A percentile compares a stretch with the other conserved stretches of the same genome.
These are phyloP conservation scores for Leccinum solheimii DNA, from an alignment of 1,284 basidiomycete genomes.

Conservation along the genomic window DNA sequence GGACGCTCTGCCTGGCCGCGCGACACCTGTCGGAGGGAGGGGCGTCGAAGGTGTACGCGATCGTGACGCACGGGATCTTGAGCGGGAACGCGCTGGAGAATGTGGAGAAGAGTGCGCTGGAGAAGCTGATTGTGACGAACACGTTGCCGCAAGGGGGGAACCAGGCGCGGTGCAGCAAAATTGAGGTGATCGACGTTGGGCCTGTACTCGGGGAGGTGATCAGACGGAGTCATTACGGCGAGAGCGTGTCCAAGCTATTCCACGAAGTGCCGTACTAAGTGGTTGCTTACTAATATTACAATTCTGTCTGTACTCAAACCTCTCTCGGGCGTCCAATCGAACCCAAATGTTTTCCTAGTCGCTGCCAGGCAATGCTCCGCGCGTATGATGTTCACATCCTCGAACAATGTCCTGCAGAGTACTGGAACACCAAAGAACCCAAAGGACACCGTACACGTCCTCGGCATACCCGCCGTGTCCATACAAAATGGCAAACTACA, in stretches of 20 bases:
- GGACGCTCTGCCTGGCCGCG: slow-evolving; percentile 93
- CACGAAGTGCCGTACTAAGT: slow-evolving; percentile 79
- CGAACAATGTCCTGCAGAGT: slow-evolving; percentile 53
- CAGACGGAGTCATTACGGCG: slow-evolving; percentile 84
- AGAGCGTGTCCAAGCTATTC: slow-evolving; percentile 81
- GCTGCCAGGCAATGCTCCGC: slow-evolving; percentile 48
- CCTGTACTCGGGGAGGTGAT: slow-evolving; percentile 97
- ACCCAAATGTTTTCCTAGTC: slow-evolving; percentile 32
- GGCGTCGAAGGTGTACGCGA: slow-evolving; percentile 82
- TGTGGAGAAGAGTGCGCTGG: slow-evolving; percentile 76
- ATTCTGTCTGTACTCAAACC: slow-evolving; percentile 12
- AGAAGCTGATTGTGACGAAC: slow-evolving; percentile 98
- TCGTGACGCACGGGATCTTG: slow-evolving; percentile 98
- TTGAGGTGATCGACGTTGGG: slow-evolving; percentile 96
- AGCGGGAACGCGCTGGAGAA: slow-evolving; percentile 83
- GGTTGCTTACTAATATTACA: slow-evolving; percentile 23
- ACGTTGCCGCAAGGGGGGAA: slow-evolving; percentile 92
- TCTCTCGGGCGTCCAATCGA: slow-evolving; percentile 4
- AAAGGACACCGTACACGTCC: slow-evolving; percentile 62
- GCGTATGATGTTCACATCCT: slow-evolving; percentile 64
- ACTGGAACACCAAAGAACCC: slow-evolving; percentile 22
- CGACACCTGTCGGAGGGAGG: slow-evolving; percentile 90
- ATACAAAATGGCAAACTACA: slow-evolving; percentile 64
- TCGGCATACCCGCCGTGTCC: slow-evolving; percentile 71
- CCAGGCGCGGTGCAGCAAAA: slow-evolving; percentile 74